Conservation (phyloP, 1,284 basidiomycete genomes). For the Apiotrichum laibachii region DNA sequence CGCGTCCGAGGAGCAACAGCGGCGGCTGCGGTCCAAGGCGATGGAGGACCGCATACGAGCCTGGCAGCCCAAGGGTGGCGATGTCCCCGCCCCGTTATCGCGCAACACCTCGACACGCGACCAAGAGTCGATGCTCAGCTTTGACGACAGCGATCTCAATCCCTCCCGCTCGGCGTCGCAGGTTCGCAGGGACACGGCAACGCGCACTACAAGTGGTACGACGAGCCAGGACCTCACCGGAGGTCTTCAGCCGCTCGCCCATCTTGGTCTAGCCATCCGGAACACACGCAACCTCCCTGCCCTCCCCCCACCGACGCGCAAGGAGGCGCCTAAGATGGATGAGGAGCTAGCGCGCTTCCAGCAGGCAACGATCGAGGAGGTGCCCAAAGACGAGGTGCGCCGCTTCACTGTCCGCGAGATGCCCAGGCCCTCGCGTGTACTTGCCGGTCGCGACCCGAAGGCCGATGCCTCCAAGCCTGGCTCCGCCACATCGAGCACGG, state of each 20-base stretch:
- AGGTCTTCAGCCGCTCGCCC: not conserved
- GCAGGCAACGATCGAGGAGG: not conserved
- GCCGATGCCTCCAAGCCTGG: not conserved
- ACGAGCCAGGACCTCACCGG: not conserved
- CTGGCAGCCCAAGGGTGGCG: conserved; percentile 33
- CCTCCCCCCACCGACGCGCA: not conserved
- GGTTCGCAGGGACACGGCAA: conserved; percentile 14
- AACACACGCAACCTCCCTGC: too few species aligned
- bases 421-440: conserved; percentile 1
- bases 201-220: not conserved
- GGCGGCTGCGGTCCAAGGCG: not conserved
- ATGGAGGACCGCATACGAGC: conserved; percentile 31
- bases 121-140: conserved; percentile 31
- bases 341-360: not conserved
- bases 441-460: not conserved
- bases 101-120: not conserved
- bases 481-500: not conserved
- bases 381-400: not conserved
- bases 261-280: not conserved
- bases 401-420: not conserved
- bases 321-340: not conserved
- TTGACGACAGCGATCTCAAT: conserved; percentile 47
- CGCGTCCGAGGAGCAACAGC: not conserved
- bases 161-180: conserved; percentile 48
- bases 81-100: conserved; percentile 4